Conservation (phyloP, 352 stramenopile genomes). For the Phytophthora niederhauseri region DNA sequence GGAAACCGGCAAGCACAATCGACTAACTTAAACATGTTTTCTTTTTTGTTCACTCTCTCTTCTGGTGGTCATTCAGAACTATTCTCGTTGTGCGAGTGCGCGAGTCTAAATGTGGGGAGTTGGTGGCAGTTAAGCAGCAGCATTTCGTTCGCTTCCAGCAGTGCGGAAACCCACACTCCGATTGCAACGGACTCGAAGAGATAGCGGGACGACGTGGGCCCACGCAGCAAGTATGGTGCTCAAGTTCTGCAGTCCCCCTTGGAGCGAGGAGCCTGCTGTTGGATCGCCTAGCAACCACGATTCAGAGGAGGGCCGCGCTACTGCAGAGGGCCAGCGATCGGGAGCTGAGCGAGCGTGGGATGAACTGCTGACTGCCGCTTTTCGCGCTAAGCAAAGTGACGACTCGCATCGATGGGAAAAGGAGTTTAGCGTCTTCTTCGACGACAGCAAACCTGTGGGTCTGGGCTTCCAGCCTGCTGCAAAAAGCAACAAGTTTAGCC, state of each 20-base stretch:
- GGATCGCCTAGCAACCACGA: slow-evolving; percentile 22
- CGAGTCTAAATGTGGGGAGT: slow-evolving; percentile 5
- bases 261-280: slow-evolving; percentile 16
- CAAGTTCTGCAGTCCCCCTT: slow-evolving; percentile 55
- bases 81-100: slow-evolving; percentile 8
- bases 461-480: slow-evolving; percentile 46
- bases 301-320: slow-evolving; percentile 21
- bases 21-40: slow-evolving; percentile 21
- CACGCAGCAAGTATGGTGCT: slow-evolving; percentile 43
- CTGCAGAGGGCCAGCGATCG: slow-evolving; percentile 6
- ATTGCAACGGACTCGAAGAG: slow-evolving; percentile 6
- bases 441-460: slow-evolving; percentile 52
- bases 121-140: neutral
- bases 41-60: slow-evolving; percentile 1
- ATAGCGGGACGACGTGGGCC: neutral
- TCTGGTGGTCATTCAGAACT: neutral
- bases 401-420: slow-evolving; percentile 46
- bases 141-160: neutral
- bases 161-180: slow-evolving; percentile 5
- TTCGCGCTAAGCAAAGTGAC: slow-evolving; percentile 20
- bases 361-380: slow-evolving; percentile 31
- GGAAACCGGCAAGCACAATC: slow-evolving; percentile 17
- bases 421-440: slow-evolving; percentile 67
- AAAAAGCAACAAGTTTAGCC: slow-evolving; percentile 18
- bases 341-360: slow-evolving; percentile 30